Evolutionary conservation across 2,329 filamentous ascomycete species (phyloP).

Genomic region (Colletotrichum sp.): DNA sequence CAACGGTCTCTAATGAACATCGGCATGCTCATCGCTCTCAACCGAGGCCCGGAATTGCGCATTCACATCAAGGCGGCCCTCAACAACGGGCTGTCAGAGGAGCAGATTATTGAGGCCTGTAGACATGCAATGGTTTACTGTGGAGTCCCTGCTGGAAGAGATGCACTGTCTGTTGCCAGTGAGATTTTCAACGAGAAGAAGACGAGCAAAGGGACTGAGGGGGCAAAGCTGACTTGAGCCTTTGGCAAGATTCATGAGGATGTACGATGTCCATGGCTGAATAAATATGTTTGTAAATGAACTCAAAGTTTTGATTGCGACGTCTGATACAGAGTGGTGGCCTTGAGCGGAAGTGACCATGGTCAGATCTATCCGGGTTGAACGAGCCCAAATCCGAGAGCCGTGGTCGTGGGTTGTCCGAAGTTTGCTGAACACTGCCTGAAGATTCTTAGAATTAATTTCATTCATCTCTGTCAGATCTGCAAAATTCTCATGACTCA

Average conservation of each 20-base stretch:
- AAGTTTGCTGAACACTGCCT: not conserved
- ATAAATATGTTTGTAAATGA: not conserved
- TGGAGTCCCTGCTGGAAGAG: not conserved
- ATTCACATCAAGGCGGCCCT: slow-evolving; percentile 62
- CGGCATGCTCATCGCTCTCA: slow-evolving; percentile 63
- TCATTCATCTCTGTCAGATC: not conserved
- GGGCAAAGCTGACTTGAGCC: not conserved
- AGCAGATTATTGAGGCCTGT: slow-evolving; percentile 61
- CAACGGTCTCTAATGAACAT: slow-evolving; percentile 63
- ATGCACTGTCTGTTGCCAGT: not conserved
- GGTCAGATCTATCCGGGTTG: not conserved
- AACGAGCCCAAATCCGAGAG: not conserved
- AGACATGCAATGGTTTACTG: slow-evolving; percentile 38
- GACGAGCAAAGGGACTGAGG: not conserved
- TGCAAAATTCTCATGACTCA: not conserved
- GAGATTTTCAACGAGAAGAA: not conserved
- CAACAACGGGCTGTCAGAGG: slow-evolving; percentile 61
- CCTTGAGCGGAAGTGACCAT: not conserved
- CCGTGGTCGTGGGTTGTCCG: not conserved
- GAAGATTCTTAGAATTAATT: not conserved
- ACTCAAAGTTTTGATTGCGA: not conserved
- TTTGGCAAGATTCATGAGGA: not conserved
- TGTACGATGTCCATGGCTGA: accelerated
- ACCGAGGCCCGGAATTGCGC: slow-evolving; percentile 57
- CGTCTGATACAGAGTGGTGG: not conserved